Evolutionary conservation across 495 filamentous ascomycete species (phyloP).

Genomic region (Tuber calosporum): DNA sequence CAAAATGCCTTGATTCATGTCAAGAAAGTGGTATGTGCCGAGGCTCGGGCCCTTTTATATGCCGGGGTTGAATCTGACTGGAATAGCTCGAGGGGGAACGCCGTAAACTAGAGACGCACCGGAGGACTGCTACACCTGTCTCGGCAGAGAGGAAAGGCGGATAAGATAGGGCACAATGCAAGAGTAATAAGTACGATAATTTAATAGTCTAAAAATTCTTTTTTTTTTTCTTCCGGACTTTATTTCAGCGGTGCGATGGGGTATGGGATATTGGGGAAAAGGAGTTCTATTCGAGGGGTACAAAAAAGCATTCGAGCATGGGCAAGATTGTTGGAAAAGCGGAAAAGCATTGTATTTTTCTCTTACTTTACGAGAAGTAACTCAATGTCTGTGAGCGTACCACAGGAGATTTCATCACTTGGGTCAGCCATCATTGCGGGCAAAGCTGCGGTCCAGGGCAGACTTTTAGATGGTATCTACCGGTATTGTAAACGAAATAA

Average conservation of each 20-base stretch:
- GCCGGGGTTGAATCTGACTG: neutral
- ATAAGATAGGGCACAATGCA: constrained; percentile 9
- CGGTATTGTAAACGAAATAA: neutral
- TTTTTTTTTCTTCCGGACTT: neutral
- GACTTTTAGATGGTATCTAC: neutral
- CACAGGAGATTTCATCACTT: neutral
- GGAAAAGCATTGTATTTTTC: neutral
- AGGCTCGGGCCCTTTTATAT: neutral
- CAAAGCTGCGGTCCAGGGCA: neutral
- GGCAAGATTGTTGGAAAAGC: neutral
- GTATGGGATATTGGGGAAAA: neutral
- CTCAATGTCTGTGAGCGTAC: neutral
- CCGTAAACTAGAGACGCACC: constrained; percentile 36
- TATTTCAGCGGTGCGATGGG: neutral
- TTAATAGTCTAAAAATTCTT: neutral
- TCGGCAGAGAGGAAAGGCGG: constrained; percentile 38
- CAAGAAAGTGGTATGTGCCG: constrained; percentile 56
- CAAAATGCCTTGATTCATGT: constrained; percentile 53
- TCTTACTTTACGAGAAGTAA: neutral
- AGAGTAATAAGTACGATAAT: constrained; percentile 4
- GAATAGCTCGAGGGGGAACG: constrained; percentile 40
- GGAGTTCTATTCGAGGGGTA: constrained; percentile 1
- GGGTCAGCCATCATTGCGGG: neutral
- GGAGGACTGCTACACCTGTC: constrained; percentile 32
- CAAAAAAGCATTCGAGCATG: neutral